Evolutionary conservation across 2,329 filamentous ascomycete species (phyloP).

Genomic region (Orbilia blumenaviensis): DNA sequence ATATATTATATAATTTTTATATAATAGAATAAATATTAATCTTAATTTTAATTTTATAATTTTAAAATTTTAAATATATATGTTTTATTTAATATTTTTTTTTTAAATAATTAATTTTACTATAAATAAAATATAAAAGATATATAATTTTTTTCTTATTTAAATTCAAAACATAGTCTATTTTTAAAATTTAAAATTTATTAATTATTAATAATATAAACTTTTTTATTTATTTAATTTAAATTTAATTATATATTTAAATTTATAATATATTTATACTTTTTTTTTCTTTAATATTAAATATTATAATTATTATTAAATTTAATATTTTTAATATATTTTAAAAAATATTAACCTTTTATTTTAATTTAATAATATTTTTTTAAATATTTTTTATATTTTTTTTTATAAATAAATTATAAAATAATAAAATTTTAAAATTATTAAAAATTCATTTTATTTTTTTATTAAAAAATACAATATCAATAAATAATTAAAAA

Average conservation of each 20-base stretch:
- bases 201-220: background rate
- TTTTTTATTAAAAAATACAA: no score
- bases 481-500: no score
- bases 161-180: background rate
- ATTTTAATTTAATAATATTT: no score
- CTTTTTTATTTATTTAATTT: background rate
- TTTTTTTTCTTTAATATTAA: background rate
- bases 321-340: background rate
- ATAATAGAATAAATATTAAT: conserved; percentile 6
- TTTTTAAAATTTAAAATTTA: background rate
- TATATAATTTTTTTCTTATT: background rate
- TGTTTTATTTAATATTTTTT: background rate
- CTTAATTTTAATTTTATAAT: background rate
- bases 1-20: background rate
- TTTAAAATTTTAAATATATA: conserved; percentile 1
- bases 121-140: background rate
- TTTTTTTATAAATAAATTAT: no score
- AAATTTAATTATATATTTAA: background rate
- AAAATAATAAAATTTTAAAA: no score
- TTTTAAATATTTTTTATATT: no score
- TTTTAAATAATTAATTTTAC: background rate
- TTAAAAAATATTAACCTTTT: background rate
- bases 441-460: no score
- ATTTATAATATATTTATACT: background rate
- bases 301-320: background rate